Conservation (phyloP, 495 filamentous ascomycete genomes). For the Hypoxylon fragiforme region DNA sequence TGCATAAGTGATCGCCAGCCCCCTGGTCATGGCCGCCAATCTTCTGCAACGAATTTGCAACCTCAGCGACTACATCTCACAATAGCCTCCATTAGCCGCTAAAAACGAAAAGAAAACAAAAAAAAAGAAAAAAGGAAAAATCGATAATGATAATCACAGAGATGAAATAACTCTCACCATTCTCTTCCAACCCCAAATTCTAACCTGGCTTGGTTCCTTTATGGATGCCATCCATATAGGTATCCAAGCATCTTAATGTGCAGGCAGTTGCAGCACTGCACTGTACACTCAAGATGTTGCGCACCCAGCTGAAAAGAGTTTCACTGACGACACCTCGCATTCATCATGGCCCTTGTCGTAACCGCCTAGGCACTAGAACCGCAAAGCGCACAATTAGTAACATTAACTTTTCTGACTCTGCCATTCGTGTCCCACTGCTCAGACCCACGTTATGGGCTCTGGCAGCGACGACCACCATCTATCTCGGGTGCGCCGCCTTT, state of each 20-base stretch:
- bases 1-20: too few relatives aligned
- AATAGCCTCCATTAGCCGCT: too few relatives aligned
- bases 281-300: constrained; percentile 15
- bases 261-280: not conserved
- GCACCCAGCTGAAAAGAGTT: constrained; percentile 13
- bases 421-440: constrained; percentile 34
- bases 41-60: too few relatives aligned
- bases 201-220: not conserved
- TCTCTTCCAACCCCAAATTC: too few relatives aligned
- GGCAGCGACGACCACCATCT: constrained; percentile 29
- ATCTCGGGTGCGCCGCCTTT: constrained; percentile 34
- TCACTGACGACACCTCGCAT: constrained; percentile 1
- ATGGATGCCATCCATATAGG: constrained; percentile 5
- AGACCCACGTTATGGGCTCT: constrained; percentile 35
- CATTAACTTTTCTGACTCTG: too few relatives aligned
- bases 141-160: too few relatives aligned
- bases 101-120: too few relatives aligned
- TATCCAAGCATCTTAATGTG: not conserved
- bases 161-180: too few relatives aligned
- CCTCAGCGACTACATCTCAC: too few relatives aligned
- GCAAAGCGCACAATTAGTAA: constrained; percentile 8
- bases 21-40: too few relatives aligned
- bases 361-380: not conserved
- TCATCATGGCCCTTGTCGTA: too few relatives aligned
- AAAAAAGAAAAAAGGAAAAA: too few relatives aligned